Evolutionary conservation across 2,329 filamentous ascomycete species (phyloP), one percentile per base, ranked within the genome.

Genomic region (Fusarium praegraminearum): DNA sequence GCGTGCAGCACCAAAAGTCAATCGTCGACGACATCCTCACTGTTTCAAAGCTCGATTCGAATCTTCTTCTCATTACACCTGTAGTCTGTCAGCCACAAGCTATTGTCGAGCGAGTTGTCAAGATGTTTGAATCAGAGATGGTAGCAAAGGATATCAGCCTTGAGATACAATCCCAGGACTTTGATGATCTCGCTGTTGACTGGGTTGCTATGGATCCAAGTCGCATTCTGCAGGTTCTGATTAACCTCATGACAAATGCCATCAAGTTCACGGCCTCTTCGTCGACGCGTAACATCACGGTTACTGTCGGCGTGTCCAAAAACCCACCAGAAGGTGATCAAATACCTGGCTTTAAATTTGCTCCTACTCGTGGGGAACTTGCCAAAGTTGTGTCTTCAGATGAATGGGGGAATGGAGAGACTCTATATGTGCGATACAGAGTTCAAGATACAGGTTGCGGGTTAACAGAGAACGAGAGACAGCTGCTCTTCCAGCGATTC

Each of bases 221-320:
- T 13, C 85, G 92, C 12, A 87, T 94, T 41, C 85, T 91, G n/a
- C 92, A 94, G 77, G 90, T 94, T 0, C 82, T 94, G 2, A 93
- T 94, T 74, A 94, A 94, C 72, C 83, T 94, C 1, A 86, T 91
- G 24, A 92, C 91, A 3, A 94, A 94, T 72, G 90, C 91, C 0
- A 91, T 94, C 77, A 94, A 94, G 71, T 94, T 94, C 75, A 94
- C 92, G 15, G 76, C 57, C 30, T 77, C 57, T 22, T 73, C 51
- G 79, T 41, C 35, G 1, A 71, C 62, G 6, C 56, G 79, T 7
- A 20, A 50, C 1, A 88, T 89, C 51, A 84, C 81, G 7, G 84
- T 88, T 2, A 81, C 83, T 0, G 78, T 88, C 0, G 83, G 81
- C 7, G 86, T 85, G 1, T 85, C 84, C 0, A 49, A 36, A 7